Conservation (phyloP, 352 stramenopile species). For the Phytopythium cucurbitacearum region DNA sequence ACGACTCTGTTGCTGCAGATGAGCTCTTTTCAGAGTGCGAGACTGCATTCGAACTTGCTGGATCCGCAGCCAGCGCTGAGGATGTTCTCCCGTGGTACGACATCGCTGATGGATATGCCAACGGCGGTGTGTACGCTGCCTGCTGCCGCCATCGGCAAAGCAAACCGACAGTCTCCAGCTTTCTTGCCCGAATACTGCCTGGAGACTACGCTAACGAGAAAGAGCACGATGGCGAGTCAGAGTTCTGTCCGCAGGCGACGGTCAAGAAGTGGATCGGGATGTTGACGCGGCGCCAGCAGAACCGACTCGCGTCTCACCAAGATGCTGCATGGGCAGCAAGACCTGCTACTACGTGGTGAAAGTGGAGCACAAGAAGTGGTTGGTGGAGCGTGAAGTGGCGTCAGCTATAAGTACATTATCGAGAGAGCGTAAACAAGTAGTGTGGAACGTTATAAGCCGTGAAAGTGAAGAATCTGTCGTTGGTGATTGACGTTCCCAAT, state of each 20-base stretch:
- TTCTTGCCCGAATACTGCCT: too few relatives aligned
- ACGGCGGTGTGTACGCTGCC: conserved; percentile 16
- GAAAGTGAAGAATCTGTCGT: too few relatives aligned
- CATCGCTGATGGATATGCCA: conserved; percentile 38
- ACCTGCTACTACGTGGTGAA: too few relatives aligned
- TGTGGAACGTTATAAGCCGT: too few relatives aligned
- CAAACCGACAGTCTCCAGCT: not conserved
- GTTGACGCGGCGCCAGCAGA: conserved; percentile 26
- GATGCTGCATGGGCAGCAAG: not conserved
- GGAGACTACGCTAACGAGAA: conserved; percentile 16
- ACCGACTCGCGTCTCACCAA: conserved; percentile 23
- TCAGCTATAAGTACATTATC: too few relatives aligned
- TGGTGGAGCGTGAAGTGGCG: too few relatives aligned
- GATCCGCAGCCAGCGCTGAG: conserved; percentile 8
- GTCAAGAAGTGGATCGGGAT: conserved; percentile 27
- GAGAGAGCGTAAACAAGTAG: too few relatives aligned
- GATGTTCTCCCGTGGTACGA: conserved; percentile 45
- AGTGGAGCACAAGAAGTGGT: too few relatives aligned
- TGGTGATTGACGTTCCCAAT: too few relatives aligned
- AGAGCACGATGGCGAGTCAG: conserved; percentile 10
- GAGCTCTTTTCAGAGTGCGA: conserved; percentile 49
- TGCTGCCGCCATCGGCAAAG: conserved; percentile 3
- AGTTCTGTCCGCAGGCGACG: conserved; percentile 2
- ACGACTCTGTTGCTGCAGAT: conserved; percentile 17
- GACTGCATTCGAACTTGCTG: conserved; percentile 3